Conservation (phyloP, 305 asterid genomes). For the Fraxinus platypoda region DNA sequence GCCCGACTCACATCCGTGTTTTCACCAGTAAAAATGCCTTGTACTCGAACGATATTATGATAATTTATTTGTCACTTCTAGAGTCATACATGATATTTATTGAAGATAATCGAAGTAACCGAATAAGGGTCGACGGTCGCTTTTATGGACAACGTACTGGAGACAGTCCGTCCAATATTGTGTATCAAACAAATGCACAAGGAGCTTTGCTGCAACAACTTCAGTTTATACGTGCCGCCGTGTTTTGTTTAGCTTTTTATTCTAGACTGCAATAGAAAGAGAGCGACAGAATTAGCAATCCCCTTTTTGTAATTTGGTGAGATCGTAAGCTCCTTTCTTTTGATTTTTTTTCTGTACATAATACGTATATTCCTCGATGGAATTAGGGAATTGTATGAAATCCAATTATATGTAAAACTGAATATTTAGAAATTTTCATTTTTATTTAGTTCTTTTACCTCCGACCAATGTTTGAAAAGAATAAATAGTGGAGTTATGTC, state of each 20-base stretch:
- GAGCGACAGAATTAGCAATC: constrained; percentile 11
- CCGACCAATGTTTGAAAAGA: background rate
- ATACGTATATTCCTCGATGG: background rate
- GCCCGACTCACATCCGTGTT: constrained; percentile 86
- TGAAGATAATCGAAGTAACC: constrained; percentile 1
- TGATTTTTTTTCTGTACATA: background rate
- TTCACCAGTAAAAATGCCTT: constrained; percentile 81
- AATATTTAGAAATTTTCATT: too few species aligned
- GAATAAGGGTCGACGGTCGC: background rate
- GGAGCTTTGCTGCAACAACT: background rate
- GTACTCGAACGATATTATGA: constrained; percentile 50
- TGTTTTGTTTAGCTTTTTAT: too few species aligned
- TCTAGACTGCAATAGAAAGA: too few species aligned
- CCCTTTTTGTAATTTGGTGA: constrained; percentile 35
- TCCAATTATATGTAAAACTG: background rate
- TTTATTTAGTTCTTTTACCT: background rate
- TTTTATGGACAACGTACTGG: background rate
- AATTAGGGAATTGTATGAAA: background rate
- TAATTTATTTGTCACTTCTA: background rate
- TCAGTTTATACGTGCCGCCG: background rate
- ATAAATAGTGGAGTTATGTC: background rate
- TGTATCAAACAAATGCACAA: background rate
- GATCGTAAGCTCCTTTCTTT: constrained; percentile 14
- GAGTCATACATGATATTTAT: background rate
- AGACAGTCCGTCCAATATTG: background rate